Evolutionary conservation across 169 alveolate species (phyloP).

Genomic region (Plasmodium vinckei): DNA sequence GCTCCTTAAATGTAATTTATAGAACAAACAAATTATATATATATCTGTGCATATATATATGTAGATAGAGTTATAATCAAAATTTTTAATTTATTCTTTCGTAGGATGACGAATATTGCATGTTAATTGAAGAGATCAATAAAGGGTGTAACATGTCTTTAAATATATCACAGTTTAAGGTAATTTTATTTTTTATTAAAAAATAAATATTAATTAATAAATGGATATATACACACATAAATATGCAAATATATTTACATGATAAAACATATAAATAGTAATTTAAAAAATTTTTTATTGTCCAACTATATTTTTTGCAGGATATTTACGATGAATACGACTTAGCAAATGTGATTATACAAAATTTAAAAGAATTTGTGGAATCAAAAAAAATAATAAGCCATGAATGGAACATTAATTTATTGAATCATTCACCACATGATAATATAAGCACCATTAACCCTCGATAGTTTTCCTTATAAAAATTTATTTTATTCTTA

Average conservation of each 20-base stretch:
- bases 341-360: slow-evolving; percentile 60
- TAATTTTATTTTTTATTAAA: slow-evolving; percentile 12
- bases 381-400: slow-evolving; percentile 53
- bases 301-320: slow-evolving; percentile 14
- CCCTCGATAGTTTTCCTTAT: slow-evolving; percentile 5
- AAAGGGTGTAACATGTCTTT: slow-evolving; percentile 59
- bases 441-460: slow-evolving; percentile 35
- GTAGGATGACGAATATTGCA: slow-evolving; percentile 61
- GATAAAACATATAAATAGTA: not conserved
- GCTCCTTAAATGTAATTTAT: slow-evolving; percentile 63
- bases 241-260: not conserved
- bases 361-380: slow-evolving; percentile 56
- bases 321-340: slow-evolving; percentile 67
- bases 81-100: not conserved
- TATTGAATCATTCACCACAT: slow-evolving; percentile 65
- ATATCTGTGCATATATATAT: not conserved
- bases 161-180: slow-evolving; percentile 66
- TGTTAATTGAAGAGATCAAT: slow-evolving; percentile 67
- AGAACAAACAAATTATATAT: not conserved
- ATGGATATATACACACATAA: not conserved
- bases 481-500: not conserved
- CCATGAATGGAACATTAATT: slow-evolving; percentile 64
- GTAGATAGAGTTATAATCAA: slow-evolving; percentile 1
- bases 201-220: not conserved
- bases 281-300: not conserved